These are phyloP conservation scores for Metschnikowia koreensis DNA, from an alignment of 805 yeast species.

Conservation along the genomic window DNA sequence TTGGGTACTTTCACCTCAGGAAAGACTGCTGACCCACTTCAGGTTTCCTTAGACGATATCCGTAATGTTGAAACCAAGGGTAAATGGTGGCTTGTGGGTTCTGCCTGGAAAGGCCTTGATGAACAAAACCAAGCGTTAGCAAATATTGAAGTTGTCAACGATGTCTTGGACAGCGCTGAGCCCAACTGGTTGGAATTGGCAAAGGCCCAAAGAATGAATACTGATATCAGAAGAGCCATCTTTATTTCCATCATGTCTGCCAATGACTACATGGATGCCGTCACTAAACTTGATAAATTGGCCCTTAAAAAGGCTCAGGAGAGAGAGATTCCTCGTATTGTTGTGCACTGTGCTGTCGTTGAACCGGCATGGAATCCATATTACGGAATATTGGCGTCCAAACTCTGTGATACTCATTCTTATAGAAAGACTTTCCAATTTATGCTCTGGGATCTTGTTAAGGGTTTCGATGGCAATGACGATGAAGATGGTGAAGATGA, in stretches of 20 bases:
- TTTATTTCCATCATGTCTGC: conserved; percentile 95
- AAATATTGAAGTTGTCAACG: conserved; percentile 50
- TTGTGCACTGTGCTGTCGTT: conserved; percentile 80
- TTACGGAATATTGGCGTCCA: conserved; percentile 75
- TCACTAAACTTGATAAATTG: conserved; percentile 75
- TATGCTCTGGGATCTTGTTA: conserved; percentile 80
- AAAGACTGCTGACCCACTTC: conserved; percentile 67
- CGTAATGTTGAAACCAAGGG: conserved; percentile 75
- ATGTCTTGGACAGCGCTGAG: conserved; percentile 62
- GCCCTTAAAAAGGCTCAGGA: conserved; percentile 76
- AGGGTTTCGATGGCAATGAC: conserved; percentile 56
- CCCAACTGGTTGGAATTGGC: conserved; percentile 92
- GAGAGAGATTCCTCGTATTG: conserved; percentile 80
- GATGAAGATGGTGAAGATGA: conserved; percentile 46
- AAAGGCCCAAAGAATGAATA: conserved; percentile 84
- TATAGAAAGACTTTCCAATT: conserved; percentile 85
- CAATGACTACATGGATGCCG: conserved; percentile 85
- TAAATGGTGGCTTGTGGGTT: conserved; percentile 99
- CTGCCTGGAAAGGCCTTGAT: conserved; percentile 86
- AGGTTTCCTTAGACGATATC: conserved; percentile 81
- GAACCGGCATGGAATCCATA: conserved; percentile 88
- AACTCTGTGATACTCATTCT: conserved; percentile 71
- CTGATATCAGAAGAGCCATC: conserved; percentile 90
- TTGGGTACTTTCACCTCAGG: conserved; percentile 51
- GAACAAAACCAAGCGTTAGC: conserved; percentile 22